Evolutionary conservation across 768 basidiomycete species (phyloP).

Genomic region (Erythrobasidium yunnanense): DNA sequence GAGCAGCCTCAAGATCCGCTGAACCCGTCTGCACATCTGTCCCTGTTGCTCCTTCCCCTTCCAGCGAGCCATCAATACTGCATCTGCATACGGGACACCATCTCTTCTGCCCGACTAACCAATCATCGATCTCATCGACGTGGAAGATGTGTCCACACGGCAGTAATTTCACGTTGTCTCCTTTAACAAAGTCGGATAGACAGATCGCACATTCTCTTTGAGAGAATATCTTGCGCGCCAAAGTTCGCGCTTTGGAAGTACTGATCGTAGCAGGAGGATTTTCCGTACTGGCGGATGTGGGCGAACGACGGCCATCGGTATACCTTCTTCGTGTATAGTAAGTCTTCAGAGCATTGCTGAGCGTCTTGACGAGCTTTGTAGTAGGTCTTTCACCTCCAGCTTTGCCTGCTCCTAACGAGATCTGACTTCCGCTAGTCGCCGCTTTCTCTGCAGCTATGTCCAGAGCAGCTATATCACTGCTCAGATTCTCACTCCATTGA

Average conservation of each 20-base stretch:
- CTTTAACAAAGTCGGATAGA: constrained; percentile 9
- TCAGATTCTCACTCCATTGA: constrained; percentile 12
- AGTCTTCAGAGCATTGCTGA: no score
- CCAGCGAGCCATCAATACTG: constrained; percentile 1
- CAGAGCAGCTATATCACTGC: constrained; percentile 3
- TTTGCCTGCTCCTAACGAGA: neutral
- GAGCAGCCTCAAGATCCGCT: neutral
- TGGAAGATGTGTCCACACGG: constrained; percentile 23
- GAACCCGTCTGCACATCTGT: neutral
- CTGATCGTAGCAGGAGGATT: no score
- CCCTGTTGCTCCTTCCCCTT: no score
- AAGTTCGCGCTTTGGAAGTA: neutral
- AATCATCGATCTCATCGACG: constrained; percentile 19
- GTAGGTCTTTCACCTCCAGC: neutral
- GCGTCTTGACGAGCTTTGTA: neutral
- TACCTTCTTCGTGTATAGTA: no score
- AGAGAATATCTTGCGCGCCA: constrained; percentile 15
- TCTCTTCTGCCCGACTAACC: constrained; percentile 10
- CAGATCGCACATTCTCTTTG: constrained; percentile 25
- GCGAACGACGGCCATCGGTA: no score
- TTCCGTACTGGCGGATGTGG: no score
- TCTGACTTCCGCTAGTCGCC: no score
- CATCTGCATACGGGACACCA: constrained; percentile 18
- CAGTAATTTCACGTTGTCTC: constrained; percentile 1
- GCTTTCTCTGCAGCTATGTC: constrained; percentile 1